Percentiles rank a stretch among this genome's conserved stretches.
Evolutionary conservation across 1,139 yeast species (phyloP).

Genomic region (Taphrina populina): DNA sequence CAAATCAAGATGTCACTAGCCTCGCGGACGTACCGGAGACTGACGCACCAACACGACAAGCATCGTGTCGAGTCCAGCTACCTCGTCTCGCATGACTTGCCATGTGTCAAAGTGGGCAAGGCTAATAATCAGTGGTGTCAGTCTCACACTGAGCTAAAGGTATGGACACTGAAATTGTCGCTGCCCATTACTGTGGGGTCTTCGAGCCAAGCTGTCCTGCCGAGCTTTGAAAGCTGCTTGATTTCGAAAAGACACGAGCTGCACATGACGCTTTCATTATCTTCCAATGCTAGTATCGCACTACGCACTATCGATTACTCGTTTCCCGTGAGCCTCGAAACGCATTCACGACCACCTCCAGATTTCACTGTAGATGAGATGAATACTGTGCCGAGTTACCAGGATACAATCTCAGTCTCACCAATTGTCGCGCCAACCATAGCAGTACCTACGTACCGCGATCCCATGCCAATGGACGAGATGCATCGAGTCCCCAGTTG

Average conservation of each 20-base stretch:
- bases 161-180: slow-evolving; percentile 14
- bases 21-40: neutral
- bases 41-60: slow-evolving; percentile 3
- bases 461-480: slow-evolving; percentile 1
- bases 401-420: neutral
- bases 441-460: slow-evolving; percentile 5
- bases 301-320: slow-evolving; percentile 1
- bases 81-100: neutral
- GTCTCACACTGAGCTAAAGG: slow-evolving; percentile 5
- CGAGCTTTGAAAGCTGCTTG: slow-evolving; percentile 25
- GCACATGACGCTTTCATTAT: neutral
- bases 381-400: neutral
- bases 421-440: neutral
- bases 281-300: neutral
- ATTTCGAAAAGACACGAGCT: slow-evolving; percentile 14
- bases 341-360: neutral
- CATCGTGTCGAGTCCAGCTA: neutral
- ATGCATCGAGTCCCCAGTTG: slow-evolving; percentile 10
- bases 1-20: neutral
- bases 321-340: slow-evolving; percentile 1
- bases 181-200: slow-evolving; percentile 20
- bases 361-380: neutral
- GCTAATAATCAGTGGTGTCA: neutral
- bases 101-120: neutral
- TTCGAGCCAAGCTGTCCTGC: no score